Conservation (phyloP, 1,284 basidiomycete species). For the Puccinia polysora region DNA sequence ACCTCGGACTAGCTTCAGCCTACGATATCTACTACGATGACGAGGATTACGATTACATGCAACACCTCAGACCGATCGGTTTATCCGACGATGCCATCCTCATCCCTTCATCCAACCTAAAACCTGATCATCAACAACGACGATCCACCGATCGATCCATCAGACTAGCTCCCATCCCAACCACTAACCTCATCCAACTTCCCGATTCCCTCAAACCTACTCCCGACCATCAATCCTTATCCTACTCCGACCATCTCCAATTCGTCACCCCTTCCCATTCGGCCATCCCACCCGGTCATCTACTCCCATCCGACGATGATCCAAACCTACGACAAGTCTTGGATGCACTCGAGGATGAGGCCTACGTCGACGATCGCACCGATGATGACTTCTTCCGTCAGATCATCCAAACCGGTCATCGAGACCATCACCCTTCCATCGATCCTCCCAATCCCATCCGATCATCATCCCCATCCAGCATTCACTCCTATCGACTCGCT, state of each 20-base stretch:
- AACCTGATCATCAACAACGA: no score
- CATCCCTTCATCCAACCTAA: no score
- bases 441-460: no score
- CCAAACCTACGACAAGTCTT: slow-evolving; percentile 87
- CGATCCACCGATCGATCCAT: slow-evolving; percentile 50
- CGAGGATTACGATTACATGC: slow-evolving; percentile 98
- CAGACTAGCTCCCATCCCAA: slow-evolving; percentile 53
- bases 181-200: slow-evolving; percentile 48
- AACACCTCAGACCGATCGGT: slow-evolving; percentile 78
- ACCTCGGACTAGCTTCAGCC: slow-evolving; percentile 75
- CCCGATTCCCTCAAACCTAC: slow-evolving; percentile 56
- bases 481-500: slow-evolving; percentile 46
- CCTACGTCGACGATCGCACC: slow-evolving; percentile 56
- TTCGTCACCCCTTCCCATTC: slow-evolving; percentile 43
- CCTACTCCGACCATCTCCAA: slow-evolving; percentile 18
- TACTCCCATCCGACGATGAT: slow-evolving; percentile 76
- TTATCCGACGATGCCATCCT: slow-evolving; percentile 63
- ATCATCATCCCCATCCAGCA: slow-evolving; percentile 45
- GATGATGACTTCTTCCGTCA: slow-evolving; percentile 55
- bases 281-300: slow-evolving; percentile 46
- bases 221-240: slow-evolving; percentile 45
- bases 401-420: slow-evolving; percentile 61
- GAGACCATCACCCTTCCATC: slow-evolving; percentile 43
- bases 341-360: slow-evolving; percentile 93
- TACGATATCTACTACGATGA: slow-evolving; percentile 97